Percentiles rank a stretch among this genome's conserved stretches.
These are phyloP conservation scores for Solanum rostratum DNA, from an alignment of 257 asterid genomes.

Conservation along the genomic window DNA sequence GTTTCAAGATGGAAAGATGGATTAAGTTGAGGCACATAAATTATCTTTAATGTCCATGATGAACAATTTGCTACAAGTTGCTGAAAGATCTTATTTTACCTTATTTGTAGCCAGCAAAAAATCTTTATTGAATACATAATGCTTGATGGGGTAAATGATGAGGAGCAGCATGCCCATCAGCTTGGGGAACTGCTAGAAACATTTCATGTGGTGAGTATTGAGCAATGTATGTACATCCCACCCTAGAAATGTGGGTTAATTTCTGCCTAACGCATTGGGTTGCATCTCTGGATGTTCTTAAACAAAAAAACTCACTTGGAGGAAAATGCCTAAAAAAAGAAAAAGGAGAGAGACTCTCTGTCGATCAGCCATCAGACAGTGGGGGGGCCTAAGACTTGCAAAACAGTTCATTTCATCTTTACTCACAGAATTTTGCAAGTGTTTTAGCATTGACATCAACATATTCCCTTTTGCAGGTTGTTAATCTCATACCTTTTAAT, in stretches of 20 bases:
- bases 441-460: background rate
- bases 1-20: background rate
- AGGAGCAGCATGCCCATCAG: constrained; percentile 84
- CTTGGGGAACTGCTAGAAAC: constrained; percentile 74
- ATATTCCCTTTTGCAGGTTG: constrained; percentile 43
- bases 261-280: background rate
- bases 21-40: background rate
- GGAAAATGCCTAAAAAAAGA: background rate
- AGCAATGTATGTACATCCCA: background rate
- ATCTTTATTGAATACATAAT: constrained; percentile 93
- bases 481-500: constrained; percentile 91
- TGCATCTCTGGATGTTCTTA: background rate
- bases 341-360: background rate
- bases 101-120: constrained; percentile 68
- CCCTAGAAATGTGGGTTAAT: background rate
- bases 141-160: constrained; percentile 93
- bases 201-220: constrained; percentile 55
- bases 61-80: background rate
- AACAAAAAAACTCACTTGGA: background rate
- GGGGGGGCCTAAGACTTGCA: background rate
- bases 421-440: background rate
- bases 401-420: background rate
- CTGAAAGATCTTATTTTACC: constrained; percentile 19
- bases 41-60: background rate
- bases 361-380: background rate